Percentiles rank a stretch among this genome's conserved stretches.
phyloP scores from a whole-genome alignment of 2,329 filamentous ascomycete genomes.

The Cadophora gregata region DNA sequence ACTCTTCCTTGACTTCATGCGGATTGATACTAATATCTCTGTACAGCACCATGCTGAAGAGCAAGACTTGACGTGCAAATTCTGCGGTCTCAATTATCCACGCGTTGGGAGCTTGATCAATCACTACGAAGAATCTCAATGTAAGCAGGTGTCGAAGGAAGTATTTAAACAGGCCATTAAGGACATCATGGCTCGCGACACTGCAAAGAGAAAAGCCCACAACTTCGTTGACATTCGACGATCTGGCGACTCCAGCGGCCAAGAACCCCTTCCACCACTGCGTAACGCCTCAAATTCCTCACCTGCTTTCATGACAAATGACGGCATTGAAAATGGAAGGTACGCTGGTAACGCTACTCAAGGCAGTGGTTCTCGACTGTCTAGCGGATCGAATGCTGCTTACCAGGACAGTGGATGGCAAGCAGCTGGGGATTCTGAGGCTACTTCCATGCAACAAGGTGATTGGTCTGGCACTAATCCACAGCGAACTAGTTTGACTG shows the following conservation, averaged over 20 bases:
- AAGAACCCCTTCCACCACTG: slow-evolving; percentile 14
- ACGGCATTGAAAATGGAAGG: background rate
- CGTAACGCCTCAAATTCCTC: background rate
- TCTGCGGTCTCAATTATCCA: slow-evolving; percentile 31
- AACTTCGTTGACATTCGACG: slow-evolving; percentile 18
- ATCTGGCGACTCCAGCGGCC: background rate
- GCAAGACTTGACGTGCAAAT: slow-evolving; percentile 33
- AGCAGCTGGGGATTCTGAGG: background rate
- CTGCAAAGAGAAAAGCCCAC: slow-evolving; percentile 9
- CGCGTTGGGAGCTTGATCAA: slow-evolving; percentile 35
- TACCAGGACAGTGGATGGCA: background rate
- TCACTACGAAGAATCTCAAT: slow-evolving; percentile 34
- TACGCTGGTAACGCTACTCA: no score
- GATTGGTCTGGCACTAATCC: background rate
- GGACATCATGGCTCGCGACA: slow-evolving; percentile 11
- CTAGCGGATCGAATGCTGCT: background rate
- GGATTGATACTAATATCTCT: background rate
- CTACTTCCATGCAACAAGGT: background rate
- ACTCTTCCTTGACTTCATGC: background rate
- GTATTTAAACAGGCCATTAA: slow-evolving; percentile 19
- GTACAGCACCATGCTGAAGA: slow-evolving; percentile 31
- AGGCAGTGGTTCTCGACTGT: background rate
- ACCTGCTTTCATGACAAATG: background rate
- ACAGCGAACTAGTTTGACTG: background rate
- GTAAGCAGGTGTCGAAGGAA: slow-evolving; percentile 19